phyloP scores from a whole-genome alignment of 345 rosid genomes.

The Dipteronia dyeriana region DNA sequence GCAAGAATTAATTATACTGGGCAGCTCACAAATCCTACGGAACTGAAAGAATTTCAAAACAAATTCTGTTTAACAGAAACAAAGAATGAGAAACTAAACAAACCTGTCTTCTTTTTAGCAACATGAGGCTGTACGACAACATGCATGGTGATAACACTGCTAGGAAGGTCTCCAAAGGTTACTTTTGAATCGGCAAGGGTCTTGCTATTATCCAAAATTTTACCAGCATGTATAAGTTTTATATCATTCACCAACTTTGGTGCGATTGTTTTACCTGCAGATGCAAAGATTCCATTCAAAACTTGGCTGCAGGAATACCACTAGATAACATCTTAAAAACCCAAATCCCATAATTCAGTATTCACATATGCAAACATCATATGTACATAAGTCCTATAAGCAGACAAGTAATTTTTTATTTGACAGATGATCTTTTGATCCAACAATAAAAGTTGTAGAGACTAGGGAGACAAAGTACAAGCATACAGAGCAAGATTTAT shows the following conservation, averaged over 20 bases:
- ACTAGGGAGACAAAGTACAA: neutral
- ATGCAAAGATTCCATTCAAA: constrained; percentile 15
- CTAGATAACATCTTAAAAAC: neutral
- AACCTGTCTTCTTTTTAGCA: constrained; percentile 38
- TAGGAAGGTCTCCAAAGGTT: constrained; percentile 33
- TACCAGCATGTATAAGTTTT: constrained; percentile 48
- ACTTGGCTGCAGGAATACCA: neutral
- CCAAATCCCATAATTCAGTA: neutral
- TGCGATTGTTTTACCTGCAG: constrained; percentile 31
- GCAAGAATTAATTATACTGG: neutral
- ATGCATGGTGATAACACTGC: constrained; percentile 43
- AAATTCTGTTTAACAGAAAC: neutral
- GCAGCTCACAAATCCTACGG: neutral
- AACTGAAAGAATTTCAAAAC: neutral
- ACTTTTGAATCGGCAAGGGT: constrained; percentile 41
- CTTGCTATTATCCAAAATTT: constrained; percentile 41
- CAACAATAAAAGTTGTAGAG: neutral
- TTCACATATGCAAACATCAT: neutral
- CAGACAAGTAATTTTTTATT: neutral
- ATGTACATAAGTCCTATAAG: neutral
- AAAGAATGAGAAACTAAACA: constrained; percentile 10
- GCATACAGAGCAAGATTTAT: neutral
- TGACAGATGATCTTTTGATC: neutral
- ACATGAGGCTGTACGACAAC: constrained; percentile 38
- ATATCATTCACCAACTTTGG: constrained; percentile 40